phyloP scores from a whole-genome alignment of 306 rosid genomes.

The Castanopsis chinensis region DNA sequence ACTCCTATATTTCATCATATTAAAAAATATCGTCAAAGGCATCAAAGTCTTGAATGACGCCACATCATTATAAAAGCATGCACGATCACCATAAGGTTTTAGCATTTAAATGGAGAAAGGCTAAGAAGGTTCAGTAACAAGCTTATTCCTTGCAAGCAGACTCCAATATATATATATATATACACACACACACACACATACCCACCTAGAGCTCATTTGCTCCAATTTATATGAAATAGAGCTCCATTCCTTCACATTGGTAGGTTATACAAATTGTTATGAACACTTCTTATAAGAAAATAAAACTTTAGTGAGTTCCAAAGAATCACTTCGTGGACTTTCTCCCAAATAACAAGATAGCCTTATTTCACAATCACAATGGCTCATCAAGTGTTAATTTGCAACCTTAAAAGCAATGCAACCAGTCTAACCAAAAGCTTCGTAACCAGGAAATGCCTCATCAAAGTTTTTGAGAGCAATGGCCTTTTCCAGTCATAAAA shows the following conservation, averaged over 20 bases:
- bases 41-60: neutral
- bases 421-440: neutral
- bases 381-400: neutral
- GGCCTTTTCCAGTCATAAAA: neutral
- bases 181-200: no score
- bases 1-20: no score
- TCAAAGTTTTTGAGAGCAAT: neutral
- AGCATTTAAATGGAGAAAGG: neutral
- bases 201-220: no score
- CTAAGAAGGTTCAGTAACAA: neutral
- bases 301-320: constrained; percentile 16
- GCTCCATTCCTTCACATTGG: constrained; percentile 2
- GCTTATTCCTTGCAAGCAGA: neutral
- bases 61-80: neutral
- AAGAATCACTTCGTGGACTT: constrained; percentile 1
- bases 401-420: neutral
- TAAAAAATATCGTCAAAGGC: neutral
- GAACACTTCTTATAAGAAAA: neutral
- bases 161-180: neutral
- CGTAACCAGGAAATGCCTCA: neutral
- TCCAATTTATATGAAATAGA: neutral
- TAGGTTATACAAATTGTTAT: neutral
- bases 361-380: neutral
- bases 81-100: neutral
- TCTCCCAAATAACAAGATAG: neutral